Percentiles rank a stretch among this genome's conserved stretches.
Conservation (phyloP, 345 rosid species). For the Pistacia atlantica region DNA sequence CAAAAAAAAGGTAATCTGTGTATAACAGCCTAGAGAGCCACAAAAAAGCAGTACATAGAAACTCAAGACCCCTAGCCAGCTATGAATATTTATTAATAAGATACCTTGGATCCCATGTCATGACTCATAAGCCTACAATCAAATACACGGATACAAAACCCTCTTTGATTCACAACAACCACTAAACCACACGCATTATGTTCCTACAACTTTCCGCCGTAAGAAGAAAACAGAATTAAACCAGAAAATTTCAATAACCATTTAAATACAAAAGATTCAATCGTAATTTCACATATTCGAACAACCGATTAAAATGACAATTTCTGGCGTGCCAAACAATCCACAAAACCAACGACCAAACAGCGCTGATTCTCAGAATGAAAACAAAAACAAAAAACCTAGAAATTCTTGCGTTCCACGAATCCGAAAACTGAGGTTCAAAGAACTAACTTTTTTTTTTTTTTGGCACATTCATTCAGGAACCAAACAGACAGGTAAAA, state of each 20-base stretch:
- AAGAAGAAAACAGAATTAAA: background rate
- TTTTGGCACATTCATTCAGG: background rate
- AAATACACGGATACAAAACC: background rate
- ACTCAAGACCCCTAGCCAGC: too few species aligned
- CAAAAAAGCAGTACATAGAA: too few species aligned
- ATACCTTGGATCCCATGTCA: too few species aligned
- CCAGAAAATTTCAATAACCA: background rate
- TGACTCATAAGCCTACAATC: background rate
- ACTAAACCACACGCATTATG: background rate
- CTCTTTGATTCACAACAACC: background rate
- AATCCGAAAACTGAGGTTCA: background rate
- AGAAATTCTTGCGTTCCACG: background rate
- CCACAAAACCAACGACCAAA: background rate
- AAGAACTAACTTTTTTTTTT: background rate
- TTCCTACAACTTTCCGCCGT: background rate
- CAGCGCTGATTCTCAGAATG: background rate
- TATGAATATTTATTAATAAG: too few species aligned
- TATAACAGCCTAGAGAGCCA: too few species aligned
- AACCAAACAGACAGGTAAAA: background rate
- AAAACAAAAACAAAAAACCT: background rate
- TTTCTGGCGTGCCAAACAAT: conserved; percentile 5
- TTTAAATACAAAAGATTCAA: background rate
- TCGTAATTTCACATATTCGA: background rate
- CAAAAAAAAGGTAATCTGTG: too few species aligned
- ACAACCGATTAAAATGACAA: too few species aligned